Base-by-base conservation (phyloP, 2,329 filamentous ascomycete genomes). In the Domatiomyces catenatus region DNA sequence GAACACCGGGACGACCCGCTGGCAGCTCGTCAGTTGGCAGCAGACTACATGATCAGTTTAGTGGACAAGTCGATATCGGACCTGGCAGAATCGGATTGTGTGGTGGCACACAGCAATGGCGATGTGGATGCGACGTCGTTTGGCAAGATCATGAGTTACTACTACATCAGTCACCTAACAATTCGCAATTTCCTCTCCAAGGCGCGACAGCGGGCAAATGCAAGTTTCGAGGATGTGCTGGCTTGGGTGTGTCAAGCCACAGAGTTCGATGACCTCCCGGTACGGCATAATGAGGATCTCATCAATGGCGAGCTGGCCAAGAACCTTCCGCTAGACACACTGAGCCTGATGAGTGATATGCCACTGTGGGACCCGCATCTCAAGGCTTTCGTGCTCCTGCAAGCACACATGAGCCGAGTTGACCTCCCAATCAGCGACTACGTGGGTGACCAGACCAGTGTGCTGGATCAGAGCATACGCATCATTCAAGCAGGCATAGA, bases 351-450 rank as follows among this genome's bases (percentile, higher is more conserved):
- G 59, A 81, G 80, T 5, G 61, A 65, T 8, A 71, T 95, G 42
- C 90, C 90, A 1, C 85, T 98, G 81, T 98, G 92, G 92, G 92
- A 98, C 69, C 92, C 92, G 0, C 92, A 98, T 63, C 87, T 96
- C 63, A 98, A 98, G 67, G 81, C 92, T 0, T 96, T 95, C 70
- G 71, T 98, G 39, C 75, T 98, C 1, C 75, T 98, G 0, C 93
- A 98, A 67, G 88, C 92, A 0, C 88, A 95, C 68, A 94, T 98
- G 79, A 87, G 85, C 18, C 84, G 90, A 51, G 83, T 96, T 58
- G 81, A 90, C 50, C 79, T 98, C 2, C 93, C 93, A 2, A 95
- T 98, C 52, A 83, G 86, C 0, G 92, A 98, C 74, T 98, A 98
- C 63, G 88, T 98, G 2, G 92, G 92, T 60, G 92, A 98, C 66